Evolutionary conservation across 768 basidiomycete species (phyloP).

Genomic region (Peribolospora kevripleyi): DNA sequence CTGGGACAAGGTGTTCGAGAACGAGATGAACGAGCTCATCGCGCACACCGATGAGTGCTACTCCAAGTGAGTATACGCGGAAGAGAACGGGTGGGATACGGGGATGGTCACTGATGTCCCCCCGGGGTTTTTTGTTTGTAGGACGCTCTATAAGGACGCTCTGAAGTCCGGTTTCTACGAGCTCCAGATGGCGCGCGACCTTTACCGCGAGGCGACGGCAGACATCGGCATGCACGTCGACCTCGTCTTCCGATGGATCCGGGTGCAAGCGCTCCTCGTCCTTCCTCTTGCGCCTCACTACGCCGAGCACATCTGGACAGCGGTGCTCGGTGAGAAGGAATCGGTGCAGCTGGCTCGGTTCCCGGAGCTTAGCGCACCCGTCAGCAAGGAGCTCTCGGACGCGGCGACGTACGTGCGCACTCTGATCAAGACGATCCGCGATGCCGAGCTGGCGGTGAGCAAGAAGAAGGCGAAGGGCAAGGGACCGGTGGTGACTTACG

Average conservation of each 20-base stretch:
- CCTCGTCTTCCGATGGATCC: slow-evolving; percentile 65
- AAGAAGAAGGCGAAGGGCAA: slow-evolving; percentile 53
- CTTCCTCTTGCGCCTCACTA: slow-evolving; percentile 81
- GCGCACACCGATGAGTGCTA: slow-evolving; percentile 58
- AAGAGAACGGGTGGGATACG: neutral
- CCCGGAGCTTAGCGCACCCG: slow-evolving; percentile 39
- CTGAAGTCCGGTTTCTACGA: slow-evolving; percentile 91
- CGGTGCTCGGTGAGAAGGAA: slow-evolving; percentile 42
- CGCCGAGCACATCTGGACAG: slow-evolving; percentile 67
- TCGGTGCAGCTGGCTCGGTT: slow-evolving; percentile 65
- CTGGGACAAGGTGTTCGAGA: slow-evolving; percentile 73
- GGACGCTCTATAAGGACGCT: slow-evolving; percentile 86
- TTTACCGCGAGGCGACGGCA: slow-evolving; percentile 79
- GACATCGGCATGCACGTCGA: slow-evolving; percentile 80
- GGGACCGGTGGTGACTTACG: slow-evolving; percentile 25
- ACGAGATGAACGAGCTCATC: slow-evolving; percentile 70
- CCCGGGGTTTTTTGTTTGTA: slow-evolving; percentile 17
- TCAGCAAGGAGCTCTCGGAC: slow-evolving; percentile 44
- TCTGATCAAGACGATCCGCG: slow-evolving; percentile 74
- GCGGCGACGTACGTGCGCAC: slow-evolving; percentile 63
- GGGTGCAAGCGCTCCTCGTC: slow-evolving; percentile 49
- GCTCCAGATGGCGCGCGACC: slow-evolving; percentile 69
- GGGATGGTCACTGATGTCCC: neutral
- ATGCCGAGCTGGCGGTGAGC: slow-evolving; percentile 51
- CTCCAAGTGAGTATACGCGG: slow-evolving; percentile 36